Percentiles rank a stretch among this genome's conserved stretches.
These are phyloP conservation scores for Priceomyces fermenticarens DNA, from an alignment of 805 yeast genomes.

Conservation along the genomic window DNA sequence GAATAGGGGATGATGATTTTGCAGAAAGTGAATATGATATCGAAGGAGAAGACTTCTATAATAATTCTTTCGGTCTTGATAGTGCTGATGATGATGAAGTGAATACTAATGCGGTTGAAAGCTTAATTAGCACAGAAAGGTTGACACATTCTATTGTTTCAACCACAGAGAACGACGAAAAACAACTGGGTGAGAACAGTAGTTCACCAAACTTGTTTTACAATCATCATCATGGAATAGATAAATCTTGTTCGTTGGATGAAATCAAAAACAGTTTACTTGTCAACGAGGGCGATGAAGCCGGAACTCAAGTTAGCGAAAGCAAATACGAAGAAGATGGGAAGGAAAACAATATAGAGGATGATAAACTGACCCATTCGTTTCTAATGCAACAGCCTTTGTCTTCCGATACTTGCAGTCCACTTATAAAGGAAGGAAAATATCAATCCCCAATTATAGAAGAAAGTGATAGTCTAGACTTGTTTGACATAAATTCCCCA, in stretches of 20 bases:
- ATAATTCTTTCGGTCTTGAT: constrained; percentile 13
- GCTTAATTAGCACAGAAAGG: too few relatives aligned
- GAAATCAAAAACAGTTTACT: too few relatives aligned
- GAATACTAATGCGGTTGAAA: not conserved
- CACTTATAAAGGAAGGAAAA: too few relatives aligned
- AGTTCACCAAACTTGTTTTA: too few relatives aligned
- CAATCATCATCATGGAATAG: too few relatives aligned
- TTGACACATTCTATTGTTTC: too few relatives aligned
- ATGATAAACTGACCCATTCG: constrained; percentile 1
- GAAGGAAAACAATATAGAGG: constrained; percentile 1
- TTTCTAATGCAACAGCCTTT: too few relatives aligned
- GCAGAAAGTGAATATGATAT: constrained; percentile 6
- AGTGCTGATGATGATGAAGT: not conserved
- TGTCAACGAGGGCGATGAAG: not conserved
- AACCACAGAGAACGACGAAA: too few relatives aligned
- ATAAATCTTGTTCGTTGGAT: too few relatives aligned
- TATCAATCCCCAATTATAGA: constrained; percentile 9
- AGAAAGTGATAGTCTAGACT: constrained; percentile 13
- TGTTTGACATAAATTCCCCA: constrained; percentile 28
- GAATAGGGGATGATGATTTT: constrained; percentile 26
- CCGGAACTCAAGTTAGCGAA: not conserved
- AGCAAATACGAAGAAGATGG: not conserved
- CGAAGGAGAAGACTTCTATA: constrained; percentile 11
- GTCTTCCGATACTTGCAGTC: too few relatives aligned
- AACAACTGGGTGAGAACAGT: too few relatives aligned